Evolutionary conservation across 176 grass and related monocot species (phyloP).

Genomic region (Bolboschoenus planiculmis): DNA sequence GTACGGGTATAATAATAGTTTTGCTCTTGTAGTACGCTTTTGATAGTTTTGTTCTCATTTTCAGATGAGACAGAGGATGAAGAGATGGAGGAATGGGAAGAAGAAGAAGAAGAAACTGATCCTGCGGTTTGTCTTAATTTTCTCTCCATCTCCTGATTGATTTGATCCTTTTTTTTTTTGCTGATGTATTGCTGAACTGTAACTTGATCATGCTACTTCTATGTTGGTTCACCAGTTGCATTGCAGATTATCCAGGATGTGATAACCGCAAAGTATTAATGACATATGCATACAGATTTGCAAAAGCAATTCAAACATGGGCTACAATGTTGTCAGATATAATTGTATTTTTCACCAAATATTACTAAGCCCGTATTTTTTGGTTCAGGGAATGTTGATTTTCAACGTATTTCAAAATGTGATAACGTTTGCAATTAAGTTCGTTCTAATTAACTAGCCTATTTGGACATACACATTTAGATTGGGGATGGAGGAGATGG

Average conservation of each 20-base stretch:
- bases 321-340: background rate
- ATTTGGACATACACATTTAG: constrained; percentile 25
- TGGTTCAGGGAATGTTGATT: background rate
- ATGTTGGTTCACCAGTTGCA: background rate
- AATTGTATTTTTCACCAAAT: background rate
- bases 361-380: background rate
- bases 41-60: constrained; percentile 8
- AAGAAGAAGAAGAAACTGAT: constrained; percentile 42
- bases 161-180: background rate
- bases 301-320: background rate
- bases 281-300: background rate
- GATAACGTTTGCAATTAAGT: background rate
- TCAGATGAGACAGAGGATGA: constrained; percentile 26
- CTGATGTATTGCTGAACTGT: background rate
- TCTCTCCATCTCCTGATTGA: background rate
- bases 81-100: constrained; percentile 44
- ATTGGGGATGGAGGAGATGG: constrained; percentile 80
- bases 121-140: constrained; percentile 29
- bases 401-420: background rate
- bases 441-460: background rate
- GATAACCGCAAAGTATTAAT: background rate
- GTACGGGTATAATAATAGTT: background rate
- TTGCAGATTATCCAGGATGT: background rate
- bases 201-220: background rate
- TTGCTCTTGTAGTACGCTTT: background rate